These are phyloP conservation scores for Plicaturopsis crispa DNA, from an alignment of 768 basidiomycete species.

Conservation along the genomic window DNA sequence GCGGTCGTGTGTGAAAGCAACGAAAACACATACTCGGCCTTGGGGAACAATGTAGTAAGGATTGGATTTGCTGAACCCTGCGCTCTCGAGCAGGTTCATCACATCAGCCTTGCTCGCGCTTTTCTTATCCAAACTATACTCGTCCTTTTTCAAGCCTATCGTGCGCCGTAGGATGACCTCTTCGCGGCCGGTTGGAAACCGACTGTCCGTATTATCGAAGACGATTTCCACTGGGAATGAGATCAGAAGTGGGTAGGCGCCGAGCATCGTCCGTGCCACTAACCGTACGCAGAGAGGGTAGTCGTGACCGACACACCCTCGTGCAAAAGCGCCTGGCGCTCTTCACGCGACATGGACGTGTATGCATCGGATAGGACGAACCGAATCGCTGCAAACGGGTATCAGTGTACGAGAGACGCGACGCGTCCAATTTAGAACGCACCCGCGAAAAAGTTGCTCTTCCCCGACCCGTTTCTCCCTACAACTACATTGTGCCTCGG, in stretches of 20 bases:
- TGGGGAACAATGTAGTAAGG: slow-evolving; percentile 99
- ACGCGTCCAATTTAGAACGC: slow-evolving; percentile 14
- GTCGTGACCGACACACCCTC: slow-evolving; percentile 86
- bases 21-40: slow-evolving; percentile 63
- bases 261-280: slow-evolving; percentile 14
- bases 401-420: neutral
- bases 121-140: slow-evolving; percentile 95
- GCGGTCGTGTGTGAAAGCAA: slow-evolving; percentile 2
- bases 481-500: slow-evolving; percentile 94
- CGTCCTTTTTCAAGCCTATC: slow-evolving; percentile 97
- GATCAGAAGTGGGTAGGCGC: slow-evolving; percentile 1
- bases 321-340: slow-evolving; percentile 87
- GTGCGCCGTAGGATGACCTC: slow-evolving; percentile 88
- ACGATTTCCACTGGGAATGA: slow-evolving; percentile 70
- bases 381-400: slow-evolving; percentile 63
- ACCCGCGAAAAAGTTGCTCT: slow-evolving; percentile 98
- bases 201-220: slow-evolving; percentile 90
- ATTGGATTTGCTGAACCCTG: slow-evolving; percentile 96
- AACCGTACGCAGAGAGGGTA: slow-evolving; percentile 88
- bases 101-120: slow-evolving; percentile 94
- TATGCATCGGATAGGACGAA: slow-evolving; percentile 98
- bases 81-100: slow-evolving; percentile 93
- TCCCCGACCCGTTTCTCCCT: slow-evolving; percentile 94
- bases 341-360: slow-evolving; percentile 90
- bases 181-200: slow-evolving; percentile 88